Evolutionary conservation across 495 filamentous ascomycete species (phyloP).

Genomic region (Chaetomium fimeti): DNA sequence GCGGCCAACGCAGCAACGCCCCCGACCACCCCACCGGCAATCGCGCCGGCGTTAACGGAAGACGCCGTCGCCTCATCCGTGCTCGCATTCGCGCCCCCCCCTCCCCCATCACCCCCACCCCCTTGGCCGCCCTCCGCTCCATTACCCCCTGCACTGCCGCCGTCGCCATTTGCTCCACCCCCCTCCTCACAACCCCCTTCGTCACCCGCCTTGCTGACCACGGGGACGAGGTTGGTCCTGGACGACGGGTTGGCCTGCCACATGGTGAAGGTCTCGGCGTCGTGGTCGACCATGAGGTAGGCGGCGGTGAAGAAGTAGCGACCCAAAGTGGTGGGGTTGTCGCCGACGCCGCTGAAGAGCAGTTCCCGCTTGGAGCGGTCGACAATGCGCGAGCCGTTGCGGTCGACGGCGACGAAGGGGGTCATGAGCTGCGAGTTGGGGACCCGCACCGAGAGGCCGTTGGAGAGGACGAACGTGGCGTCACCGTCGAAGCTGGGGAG

Average conservation of each 20-base stretch:
- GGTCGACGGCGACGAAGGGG: neutral
- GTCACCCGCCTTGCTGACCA: neutral
- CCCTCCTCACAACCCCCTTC: neutral
- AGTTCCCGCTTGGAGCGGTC: neutral
- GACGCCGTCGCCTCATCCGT: neutral
- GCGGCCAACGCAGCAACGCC: constrained; percentile 1
- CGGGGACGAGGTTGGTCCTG: constrained; percentile 4
- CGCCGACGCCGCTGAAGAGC: neutral
- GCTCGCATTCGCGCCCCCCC: neutral
- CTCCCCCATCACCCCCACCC: neutral
- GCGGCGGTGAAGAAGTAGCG: constrained; percentile 41
- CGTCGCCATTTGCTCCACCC: neutral
- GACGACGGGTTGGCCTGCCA: constrained; percentile 28
- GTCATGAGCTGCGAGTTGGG: neutral
- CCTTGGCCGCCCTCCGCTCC: too few species aligned
- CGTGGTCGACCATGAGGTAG: constrained; percentile 43
- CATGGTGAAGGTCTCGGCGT: constrained; percentile 30
- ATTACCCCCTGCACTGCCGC: neutral
- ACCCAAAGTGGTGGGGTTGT: neutral
- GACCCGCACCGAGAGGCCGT: neutral
- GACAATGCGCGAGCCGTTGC: neutral
- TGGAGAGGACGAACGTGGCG: neutral
- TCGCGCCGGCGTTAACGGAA: constrained; percentile 6
- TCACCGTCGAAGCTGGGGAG: constrained; percentile 29
- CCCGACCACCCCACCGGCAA: constrained; percentile 19